phyloP scores from a whole-genome alignment of 495 filamentous ascomycete genomes.

The Hypoxylon cercidicola region DNA sequence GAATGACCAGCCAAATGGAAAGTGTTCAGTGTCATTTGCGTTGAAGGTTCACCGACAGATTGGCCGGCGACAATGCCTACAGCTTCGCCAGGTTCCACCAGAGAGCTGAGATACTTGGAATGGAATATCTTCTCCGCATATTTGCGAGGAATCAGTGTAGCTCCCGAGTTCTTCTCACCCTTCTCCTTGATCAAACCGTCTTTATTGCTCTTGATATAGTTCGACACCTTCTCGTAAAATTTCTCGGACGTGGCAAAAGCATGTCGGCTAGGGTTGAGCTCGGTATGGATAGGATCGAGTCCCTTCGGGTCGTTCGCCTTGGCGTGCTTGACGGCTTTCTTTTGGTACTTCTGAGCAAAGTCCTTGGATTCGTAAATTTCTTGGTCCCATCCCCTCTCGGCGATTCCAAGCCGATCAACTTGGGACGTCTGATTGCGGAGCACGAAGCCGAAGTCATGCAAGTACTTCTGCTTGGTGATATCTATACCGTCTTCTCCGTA shows the following conservation, averaged over 20 bases:
- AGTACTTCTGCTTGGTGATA: conserved; percentile 91
- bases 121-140: conserved; percentile 84
- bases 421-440: conserved; percentile 75
- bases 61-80: conserved; percentile 97
- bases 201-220: conserved; percentile 81
- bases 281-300: conserved; percentile 79
- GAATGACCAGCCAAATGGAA: conserved; percentile 99
- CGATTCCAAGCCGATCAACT: conserved; percentile 51
- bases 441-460: conserved; percentile 90
- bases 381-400: conserved; percentile 53
- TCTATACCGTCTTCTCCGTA: conserved; percentile 98
- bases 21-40: conserved; percentile 99
- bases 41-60: conserved; percentile 95
- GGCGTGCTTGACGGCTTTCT: conserved; percentile 76
- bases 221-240: conserved; percentile 68
- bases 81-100: conserved; percentile 97
- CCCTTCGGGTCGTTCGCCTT: conserved; percentile 73
- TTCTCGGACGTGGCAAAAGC: conserved; percentile 89
- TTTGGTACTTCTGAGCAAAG: conserved; percentile 79
- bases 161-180: conserved; percentile 61
- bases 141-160: conserved; percentile 67
- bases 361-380: conserved; percentile 63
- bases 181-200: conserved; percentile 82
- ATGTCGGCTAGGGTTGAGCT: conserved; percentile 77
- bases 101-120: conserved; percentile 90